Conservation (phyloP, 192 early-diverging fungal genomes). For the Coemansia sp. region DNA sequence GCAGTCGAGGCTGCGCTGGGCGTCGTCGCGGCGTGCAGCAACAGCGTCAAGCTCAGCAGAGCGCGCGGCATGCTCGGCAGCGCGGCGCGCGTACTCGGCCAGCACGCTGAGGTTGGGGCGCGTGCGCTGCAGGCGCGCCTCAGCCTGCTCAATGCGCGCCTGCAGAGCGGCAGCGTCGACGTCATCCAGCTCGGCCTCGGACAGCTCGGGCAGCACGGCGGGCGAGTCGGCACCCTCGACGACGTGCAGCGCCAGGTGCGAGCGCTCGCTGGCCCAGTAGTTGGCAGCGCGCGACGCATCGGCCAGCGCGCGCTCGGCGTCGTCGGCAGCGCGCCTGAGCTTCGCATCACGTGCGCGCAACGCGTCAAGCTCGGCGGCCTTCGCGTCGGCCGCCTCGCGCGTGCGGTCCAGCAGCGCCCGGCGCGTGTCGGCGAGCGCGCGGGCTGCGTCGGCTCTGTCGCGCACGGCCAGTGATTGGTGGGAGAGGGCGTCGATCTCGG, state of each 20-base stretch:
- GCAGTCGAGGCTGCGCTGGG: conserved; percentile 72
- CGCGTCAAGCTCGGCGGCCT: conserved; percentile 62
- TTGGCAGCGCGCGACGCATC: conserved; percentile 54
- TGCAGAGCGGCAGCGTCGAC: conserved; percentile 68
- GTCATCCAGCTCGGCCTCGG: conserved; percentile 63
- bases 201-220: conserved; percentile 53
- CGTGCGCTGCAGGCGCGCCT: conserved; percentile 60
- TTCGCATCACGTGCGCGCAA: conserved; percentile 69
- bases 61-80: conserved; percentile 70
- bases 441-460: conserved; percentile 43
- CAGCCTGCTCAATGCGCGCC: conserved; percentile 67
- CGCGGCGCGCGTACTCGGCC: conserved; percentile 80
- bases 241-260: conserved; percentile 60
- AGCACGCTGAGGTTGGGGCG: conserved; percentile 86
- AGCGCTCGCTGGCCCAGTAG: conserved; percentile 60
- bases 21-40: conserved; percentile 69
- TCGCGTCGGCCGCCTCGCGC: conserved; percentile 68
- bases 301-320: conserved; percentile 57
- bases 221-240: conserved; percentile 3
- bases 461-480: conserved; percentile 53
- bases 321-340: conserved; percentile 68
- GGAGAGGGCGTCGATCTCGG: conserved; percentile 60
- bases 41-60: conserved; percentile 74
- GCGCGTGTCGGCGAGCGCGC: conserved; percentile 60
- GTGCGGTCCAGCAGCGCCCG: conserved; percentile 64